These are phyloP conservation scores for Fusarium equiseti DNA, from an alignment of 2,329 filamentous ascomycete species.

Conservation along the genomic window DNA sequence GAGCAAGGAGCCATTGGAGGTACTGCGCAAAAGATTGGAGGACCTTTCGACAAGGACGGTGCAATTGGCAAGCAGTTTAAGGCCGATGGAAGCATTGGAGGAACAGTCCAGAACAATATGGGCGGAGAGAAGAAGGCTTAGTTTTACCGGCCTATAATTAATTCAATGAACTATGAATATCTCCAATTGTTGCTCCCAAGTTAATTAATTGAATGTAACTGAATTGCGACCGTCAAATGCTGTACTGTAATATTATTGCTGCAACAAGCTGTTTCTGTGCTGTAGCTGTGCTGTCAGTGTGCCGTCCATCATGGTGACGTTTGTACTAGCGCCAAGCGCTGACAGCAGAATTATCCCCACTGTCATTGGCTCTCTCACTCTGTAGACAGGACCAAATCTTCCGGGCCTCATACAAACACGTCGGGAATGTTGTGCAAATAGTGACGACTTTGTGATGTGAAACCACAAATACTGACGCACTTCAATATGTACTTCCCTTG, in stretches of 20 bases:
- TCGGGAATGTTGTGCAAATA: not conserved
- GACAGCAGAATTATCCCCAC: not conserved
- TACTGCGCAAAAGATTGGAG: conserved; percentile 63
- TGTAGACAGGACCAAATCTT: conserved; percentile 11
- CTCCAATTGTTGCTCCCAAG: rapidly evolving
- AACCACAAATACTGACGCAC: not conserved
- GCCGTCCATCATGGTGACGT: conserved; percentile 23
- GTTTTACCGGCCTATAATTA: not conserved
- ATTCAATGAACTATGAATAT: not conserved
- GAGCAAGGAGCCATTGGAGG: conserved; percentile 64
- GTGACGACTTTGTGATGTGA: conserved; percentile 25
- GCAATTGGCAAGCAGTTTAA: conserved; percentile 68
- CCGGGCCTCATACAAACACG: not conserved
- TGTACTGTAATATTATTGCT: not conserved
- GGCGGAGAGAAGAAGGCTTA: conserved; percentile 54
- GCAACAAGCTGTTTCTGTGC: not conserved
- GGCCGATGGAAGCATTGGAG: conserved; percentile 63
- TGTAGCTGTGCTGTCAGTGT: not conserved
- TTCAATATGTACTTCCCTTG: not conserved
- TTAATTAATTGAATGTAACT: not conserved
- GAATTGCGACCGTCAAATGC: not conserved
- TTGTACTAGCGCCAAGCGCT: not conserved
- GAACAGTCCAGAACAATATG: conserved; percentile 61
- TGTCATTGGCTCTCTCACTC: not conserved
- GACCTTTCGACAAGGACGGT: conserved; percentile 63